Conservation (phyloP, 352 stramenopile genomes). For the Elongisporangium prolatum region DNA sequence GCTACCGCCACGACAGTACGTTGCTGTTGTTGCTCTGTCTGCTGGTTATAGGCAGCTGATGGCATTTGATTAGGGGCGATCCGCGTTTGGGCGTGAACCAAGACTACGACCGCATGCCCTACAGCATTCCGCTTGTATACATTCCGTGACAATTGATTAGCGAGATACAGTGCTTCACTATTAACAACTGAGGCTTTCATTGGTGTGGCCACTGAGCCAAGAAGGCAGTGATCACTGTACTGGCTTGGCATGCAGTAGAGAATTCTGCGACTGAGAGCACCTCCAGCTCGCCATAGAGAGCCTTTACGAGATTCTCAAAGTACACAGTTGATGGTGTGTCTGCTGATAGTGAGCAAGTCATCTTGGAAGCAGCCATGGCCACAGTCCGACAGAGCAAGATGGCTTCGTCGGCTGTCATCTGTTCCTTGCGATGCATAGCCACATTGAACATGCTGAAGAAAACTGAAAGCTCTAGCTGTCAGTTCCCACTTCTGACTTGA, state of each 20-base stretch:
- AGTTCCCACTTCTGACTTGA: neutral
- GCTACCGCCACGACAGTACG: conserved; percentile 52
- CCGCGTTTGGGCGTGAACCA: conserved; percentile 69
- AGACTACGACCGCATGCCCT: conserved; percentile 72
- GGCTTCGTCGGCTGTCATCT: conserved; percentile 25
- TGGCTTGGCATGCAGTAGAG: conserved; percentile 8
- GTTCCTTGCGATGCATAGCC: conserved; percentile 18
- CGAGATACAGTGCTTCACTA: neutral
- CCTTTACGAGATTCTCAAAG: conserved; percentile 27
- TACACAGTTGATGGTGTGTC: conserved; percentile 1
- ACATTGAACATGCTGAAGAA: conserved; percentile 31
- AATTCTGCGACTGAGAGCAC: conserved; percentile 16
- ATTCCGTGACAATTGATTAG: conserved; percentile 27
- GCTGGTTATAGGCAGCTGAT: neutral
- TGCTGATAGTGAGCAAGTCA: conserved; percentile 2
- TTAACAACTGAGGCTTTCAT: neutral
- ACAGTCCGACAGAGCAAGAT: conserved; percentile 24
- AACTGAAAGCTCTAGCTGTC: conserved; percentile 1
- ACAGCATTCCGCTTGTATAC: conserved; percentile 65
- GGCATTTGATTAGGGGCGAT: conserved; percentile 33
- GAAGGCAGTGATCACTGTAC: conserved; percentile 11
- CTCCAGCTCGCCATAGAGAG: conserved; percentile 21
- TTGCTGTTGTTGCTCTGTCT: conserved; percentile 3
- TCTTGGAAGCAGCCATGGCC: conserved; percentile 7
- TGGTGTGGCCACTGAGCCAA: conserved; percentile 8